These are phyloP conservation scores for Suillus sp. DNA, from an alignment of 768 basidiomycete genomes.

Conservation along the genomic window DNA sequence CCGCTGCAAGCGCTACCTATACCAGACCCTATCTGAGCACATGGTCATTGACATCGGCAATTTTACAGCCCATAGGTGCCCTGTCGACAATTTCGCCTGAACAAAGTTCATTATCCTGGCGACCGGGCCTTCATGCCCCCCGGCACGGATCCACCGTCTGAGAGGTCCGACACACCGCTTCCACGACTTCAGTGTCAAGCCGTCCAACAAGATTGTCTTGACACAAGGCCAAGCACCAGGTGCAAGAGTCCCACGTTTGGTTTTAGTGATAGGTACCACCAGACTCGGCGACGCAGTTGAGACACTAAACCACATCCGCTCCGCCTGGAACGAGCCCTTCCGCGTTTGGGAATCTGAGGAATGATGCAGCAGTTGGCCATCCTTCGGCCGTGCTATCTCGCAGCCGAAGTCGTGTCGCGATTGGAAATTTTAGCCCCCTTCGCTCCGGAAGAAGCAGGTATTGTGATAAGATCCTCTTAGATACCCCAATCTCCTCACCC, in stretches of 20 bases:
- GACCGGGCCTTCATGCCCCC: neutral
- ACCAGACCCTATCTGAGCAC: neutral
- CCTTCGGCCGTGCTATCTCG: too few relatives aligned
- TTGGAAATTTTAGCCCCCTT: slow-evolving; percentile 12
- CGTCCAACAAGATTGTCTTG: too few relatives aligned
- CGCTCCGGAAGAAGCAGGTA: slow-evolving; percentile 3
- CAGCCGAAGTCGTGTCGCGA: slow-evolving; percentile 4
- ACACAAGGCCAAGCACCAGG: too few relatives aligned
- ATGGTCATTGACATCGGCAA: neutral
- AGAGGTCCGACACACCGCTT: slow-evolving; percentile 12
- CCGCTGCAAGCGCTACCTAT: neutral
- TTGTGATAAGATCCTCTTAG: slow-evolving; percentile 6
- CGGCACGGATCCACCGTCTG: neutral
- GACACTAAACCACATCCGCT: too few relatives aligned
- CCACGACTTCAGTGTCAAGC: slow-evolving; percentile 16
- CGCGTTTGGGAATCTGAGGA: too few relatives aligned
- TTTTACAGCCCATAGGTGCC: neutral
- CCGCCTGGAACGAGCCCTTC: too few relatives aligned
- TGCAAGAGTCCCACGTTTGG: too few relatives aligned
- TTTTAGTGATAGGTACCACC: too few relatives aligned
- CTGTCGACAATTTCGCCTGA: neutral
- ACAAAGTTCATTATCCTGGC: neutral
- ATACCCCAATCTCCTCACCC: slow-evolving; percentile 9
- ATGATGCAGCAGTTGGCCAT: too few relatives aligned
- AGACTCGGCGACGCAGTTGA: too few relatives aligned